Conservation (phyloP, 768 basidiomycete genomes). For the Lyophyllum decastes region DNA sequence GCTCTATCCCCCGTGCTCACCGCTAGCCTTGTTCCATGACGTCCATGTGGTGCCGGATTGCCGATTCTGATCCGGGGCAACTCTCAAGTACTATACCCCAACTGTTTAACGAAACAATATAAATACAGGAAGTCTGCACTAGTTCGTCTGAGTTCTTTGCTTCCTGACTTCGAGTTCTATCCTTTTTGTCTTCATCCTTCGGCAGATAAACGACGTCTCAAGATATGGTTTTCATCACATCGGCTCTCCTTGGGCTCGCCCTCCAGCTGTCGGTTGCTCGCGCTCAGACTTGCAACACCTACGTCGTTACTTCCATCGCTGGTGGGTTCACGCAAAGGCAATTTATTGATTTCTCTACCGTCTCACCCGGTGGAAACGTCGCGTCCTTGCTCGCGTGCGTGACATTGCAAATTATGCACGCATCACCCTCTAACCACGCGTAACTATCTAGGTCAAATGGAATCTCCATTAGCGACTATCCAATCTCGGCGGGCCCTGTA, state of each 20-base stretch:
- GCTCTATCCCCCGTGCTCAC: neutral
- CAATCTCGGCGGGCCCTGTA: conserved; percentile 19
- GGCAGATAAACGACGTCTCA: neutral
- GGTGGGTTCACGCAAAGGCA: conserved; percentile 28
- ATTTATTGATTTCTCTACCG: conserved; percentile 28
- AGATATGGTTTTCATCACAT: neutral
- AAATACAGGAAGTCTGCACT: neutral
- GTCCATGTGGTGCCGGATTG: neutral
- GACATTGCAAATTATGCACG: neutral
- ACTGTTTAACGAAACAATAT: neutral
- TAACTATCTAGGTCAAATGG: conserved; percentile 19
- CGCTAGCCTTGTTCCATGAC: neutral
- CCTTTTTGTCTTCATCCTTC: neutral
- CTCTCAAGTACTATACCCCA: neutral
- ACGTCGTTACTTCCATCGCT: conserved; percentile 25
- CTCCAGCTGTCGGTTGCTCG: neutral
- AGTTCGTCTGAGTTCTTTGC: neutral
- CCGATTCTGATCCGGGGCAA: neutral
- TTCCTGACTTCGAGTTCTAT: neutral
- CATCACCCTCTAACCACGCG: neutral
- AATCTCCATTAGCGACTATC: conserved; percentile 30
- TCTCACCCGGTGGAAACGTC: conserved; percentile 19
- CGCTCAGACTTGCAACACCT: conserved; percentile 26
- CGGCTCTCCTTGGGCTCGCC: neutral
- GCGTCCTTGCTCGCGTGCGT: conserved; percentile 25